Base-by-base conservation (phyloP, 2,329 filamentous ascomycete species). In the Paecilomyces sp. region DNA sequence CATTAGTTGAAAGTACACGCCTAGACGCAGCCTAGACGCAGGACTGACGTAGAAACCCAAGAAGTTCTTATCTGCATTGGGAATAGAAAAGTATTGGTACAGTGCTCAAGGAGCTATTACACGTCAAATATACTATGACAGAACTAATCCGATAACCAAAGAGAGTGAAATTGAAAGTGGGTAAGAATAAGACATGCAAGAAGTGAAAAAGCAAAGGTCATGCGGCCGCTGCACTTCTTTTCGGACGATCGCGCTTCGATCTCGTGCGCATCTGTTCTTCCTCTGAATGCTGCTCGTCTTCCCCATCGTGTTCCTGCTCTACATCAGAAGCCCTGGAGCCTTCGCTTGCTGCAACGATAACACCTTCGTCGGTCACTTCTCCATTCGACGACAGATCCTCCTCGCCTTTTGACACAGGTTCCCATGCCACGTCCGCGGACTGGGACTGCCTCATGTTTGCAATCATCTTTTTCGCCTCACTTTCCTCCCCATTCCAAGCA, bases 401-500 rank as follows among this genome's bases (percentile, higher is more conserved):
- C 3, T 68, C 70, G 1, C 61, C 58, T 11, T 61, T 63, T 2
- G 65, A 63, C 12, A 68, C 61, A 8, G 70, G 60, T 34, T 69
- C 68, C 65, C 64, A 68, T 6, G 66, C 57, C 5, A 60, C 62
- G 22, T 67, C 64, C 8, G 57, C 54, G 22, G 64, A 51, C 8
- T 56, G 66, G 1, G 63, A 53, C 3, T 64, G 62, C 34, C 66
- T 74, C 24, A 91, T 84, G 68, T 89, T 85, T 52, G 84, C 83
- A 55, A 93, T 80, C 57, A 93, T 88, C 69, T 88, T 85, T 65
- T 85, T 85, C 8, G 86, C 85, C 71, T 93, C 90, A 62, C 88
- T 90, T 67, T 91, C 85, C 68, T 89, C 85, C 0, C 93, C 93
- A 71, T 99, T 99, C 77, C 83, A 83, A 1, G 85, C 81, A 9